Base-by-base conservation (phyloP, 2,329 filamentous ascomycete genomes). In the Pseudopyricularia javanii region DNA sequence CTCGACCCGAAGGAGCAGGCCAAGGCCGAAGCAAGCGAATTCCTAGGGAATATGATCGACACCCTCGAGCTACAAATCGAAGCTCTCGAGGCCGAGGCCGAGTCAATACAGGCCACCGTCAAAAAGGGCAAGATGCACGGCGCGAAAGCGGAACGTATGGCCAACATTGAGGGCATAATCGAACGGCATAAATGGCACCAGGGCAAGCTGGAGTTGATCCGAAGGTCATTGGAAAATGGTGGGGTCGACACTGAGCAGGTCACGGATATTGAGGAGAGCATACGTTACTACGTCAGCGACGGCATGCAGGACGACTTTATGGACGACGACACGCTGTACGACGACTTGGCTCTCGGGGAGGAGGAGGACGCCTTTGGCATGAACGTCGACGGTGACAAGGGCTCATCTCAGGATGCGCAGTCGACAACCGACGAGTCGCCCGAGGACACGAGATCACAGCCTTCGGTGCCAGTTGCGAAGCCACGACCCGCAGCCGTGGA, bases 181-280 rank as follows among this genome's bases (percentile, higher is more conserved):
- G 93, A 98, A 67, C 83, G 86, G 61, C 91, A 97, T 74, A 96
- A 95, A 70, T 97, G 89, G 87, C 93, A 98, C 66, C 87, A 95
- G 64, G 82, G 83, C 58, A 95, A 95, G 66, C 76, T 98, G 57
- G 93, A 98, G 70, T 76, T 97, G 54, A 82, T 97, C 62, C 82
- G 91, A 62, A 83, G 93, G 59, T 88, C 89, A 28, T 73, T 98
- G 59, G 91, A 97, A 65, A 98, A 98, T 64, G 91, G 90, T 54
- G 88, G 85, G 57, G 80, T 97, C 59, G 91, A 97, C 54, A 79
- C 85, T 20, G 87, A 91, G 5, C 84, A 93, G 66, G 91, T 98
- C 59, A 85, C 82, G 58, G 88, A 93, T 2, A 74, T 97, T 52
- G 88, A 96, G 66, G 91, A 97, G 60, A 85, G 82, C 66, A 97